Conservation (phyloP, 495 filamentous ascomycete genomes). For the Daldinia vernicosa region DNA sequence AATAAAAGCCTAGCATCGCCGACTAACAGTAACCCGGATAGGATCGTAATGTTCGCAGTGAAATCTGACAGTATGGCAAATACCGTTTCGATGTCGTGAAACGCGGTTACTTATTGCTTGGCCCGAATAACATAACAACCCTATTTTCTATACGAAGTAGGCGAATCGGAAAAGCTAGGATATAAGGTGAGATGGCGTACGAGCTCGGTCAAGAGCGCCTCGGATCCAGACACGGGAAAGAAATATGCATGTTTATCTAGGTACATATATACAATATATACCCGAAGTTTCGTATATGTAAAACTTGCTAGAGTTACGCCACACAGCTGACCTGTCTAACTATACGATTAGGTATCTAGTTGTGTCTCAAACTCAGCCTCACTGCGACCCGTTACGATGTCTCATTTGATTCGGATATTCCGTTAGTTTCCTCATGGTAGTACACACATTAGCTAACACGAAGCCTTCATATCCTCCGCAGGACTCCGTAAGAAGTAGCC, state of each 20-base stretch:
- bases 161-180: background rate
- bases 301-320: background rate
- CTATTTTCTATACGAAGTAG: no score
- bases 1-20: background rate
- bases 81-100: background rate
- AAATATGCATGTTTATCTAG: background rate
- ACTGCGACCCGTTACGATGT: background rate
- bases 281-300: background rate
- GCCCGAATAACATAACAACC: no score
- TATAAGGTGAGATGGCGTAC: background rate
- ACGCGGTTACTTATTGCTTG: background rate
- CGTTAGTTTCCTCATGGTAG: background rate
- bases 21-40: background rate
- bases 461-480: background rate
- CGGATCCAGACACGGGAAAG: background rate
- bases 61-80: background rate
- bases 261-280: background rate
- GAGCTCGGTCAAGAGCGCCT: background rate
- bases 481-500: background rate
- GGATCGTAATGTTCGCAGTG: background rate
- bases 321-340: background rate
- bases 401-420: background rate
- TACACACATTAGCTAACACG: background rate
- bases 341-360: background rate
- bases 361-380: background rate